Evolutionary conservation across 371 early-diverging fungal species (phyloP), one percentile per base, ranked within the genome.

Genomic region (Mortierella sp.): DNA sequence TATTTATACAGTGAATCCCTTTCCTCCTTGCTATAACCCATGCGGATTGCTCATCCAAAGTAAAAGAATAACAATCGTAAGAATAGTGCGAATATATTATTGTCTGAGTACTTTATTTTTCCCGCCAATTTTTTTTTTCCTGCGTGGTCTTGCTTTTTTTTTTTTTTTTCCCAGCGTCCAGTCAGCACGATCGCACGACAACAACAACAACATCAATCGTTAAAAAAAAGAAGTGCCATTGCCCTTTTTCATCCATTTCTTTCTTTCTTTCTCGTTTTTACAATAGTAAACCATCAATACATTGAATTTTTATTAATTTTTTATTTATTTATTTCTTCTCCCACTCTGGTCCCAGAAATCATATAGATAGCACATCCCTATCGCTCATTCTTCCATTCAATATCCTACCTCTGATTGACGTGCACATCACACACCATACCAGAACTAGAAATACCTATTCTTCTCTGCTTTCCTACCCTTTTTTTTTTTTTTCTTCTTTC

Each of bases 111-210:
- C 19, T 64, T 29, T 64, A 22, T 60, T 47, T 54, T 65, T 65
- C 66, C 66, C 66, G 66, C 66, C 66, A 65, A 42, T 57, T 43
- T 56, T 66, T 65, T 57, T 64, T 42, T 64, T 49, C 23, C 23
- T 49, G 19, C 23, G 19, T 49, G 49, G 35, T 64, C 13, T 51
- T 15, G 7, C 55, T 26, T 49, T 61, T 59, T 59, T 47, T 34
- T 59, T 60, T 47, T 62, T 55, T 56, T 55, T 69, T 69, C 56
- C 68, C 68, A 67, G 23, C 42, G 31, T 61, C 28, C 29, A 56
- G 31, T 32, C 26, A 22, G 47, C 37, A 40, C 10, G 40, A 40
- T 40, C 40, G 40, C 40, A 40, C 40, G 40, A 40, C 40, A 40
- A 9, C 10, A 40, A 40, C 10, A 40, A 9, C 15, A 40, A 40